Conservation (phyloP, 768 basidiomycete species). For the Postia placenta region DNA sequence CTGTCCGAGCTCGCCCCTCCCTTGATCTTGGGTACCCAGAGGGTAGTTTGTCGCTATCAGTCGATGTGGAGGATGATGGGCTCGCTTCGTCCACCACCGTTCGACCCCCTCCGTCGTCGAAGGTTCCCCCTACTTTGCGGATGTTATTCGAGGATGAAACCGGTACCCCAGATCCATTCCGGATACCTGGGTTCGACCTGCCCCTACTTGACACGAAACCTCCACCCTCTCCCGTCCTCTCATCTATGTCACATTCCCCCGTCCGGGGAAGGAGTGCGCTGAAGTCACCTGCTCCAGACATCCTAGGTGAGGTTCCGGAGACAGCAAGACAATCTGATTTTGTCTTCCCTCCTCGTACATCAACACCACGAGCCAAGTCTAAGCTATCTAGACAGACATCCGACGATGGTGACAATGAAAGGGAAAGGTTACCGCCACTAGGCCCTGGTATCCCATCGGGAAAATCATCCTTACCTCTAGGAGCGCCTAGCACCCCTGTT, state of each 20-base stretch:
- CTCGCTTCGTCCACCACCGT: slow-evolving; percentile 37
- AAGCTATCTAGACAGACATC: slow-evolving; percentile 24
- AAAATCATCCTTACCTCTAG: slow-evolving; percentile 1
- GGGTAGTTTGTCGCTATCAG: slow-evolving; percentile 7
- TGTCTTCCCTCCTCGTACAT: slow-evolving; percentile 41
- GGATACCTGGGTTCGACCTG: slow-evolving; percentile 30
- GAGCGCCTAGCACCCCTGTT: not conserved
- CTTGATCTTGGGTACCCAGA: slow-evolving; percentile 4
- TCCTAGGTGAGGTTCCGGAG: slow-evolving; percentile 32
- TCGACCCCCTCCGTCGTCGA: slow-evolving; percentile 40
- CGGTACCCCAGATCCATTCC: slow-evolving; percentile 35
- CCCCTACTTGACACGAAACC: slow-evolving; percentile 3
- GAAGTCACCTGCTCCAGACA: slow-evolving; percentile 28
- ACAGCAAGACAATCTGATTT: slow-evolving; percentile 45
- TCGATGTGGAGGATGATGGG: slow-evolving; percentile 17
- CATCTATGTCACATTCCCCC: slow-evolving; percentile 30
- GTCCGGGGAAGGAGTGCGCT: slow-evolving; percentile 27
- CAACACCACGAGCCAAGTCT: slow-evolving; percentile 27
- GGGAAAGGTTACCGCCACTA: slow-evolving; percentile 18
- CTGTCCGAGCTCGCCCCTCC: slow-evolving; percentile 42
- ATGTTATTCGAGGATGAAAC: slow-evolving; percentile 65
- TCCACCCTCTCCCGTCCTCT: slow-evolving; percentile 18
- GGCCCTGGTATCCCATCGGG: slow-evolving; percentile 21
- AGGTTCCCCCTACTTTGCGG: slow-evolving; percentile 73
- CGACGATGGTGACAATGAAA: slow-evolving; percentile 15